These are phyloP conservation scores for Helianthus tuberosus DNA, from an alignment of 129 eudicot genomes.

Conservation along the genomic window DNA sequence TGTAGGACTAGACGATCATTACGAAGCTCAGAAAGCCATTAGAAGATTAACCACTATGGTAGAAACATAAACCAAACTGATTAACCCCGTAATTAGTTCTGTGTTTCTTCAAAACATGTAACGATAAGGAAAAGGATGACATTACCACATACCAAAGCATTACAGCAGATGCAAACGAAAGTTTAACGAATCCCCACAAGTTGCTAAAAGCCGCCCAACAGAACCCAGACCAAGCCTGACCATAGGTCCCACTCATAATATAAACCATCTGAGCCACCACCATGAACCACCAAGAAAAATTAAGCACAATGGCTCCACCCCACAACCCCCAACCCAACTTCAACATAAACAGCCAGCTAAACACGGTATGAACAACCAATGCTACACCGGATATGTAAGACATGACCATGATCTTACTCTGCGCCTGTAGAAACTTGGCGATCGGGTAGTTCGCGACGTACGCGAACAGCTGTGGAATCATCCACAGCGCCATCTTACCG, in stretches of 20 bases:
- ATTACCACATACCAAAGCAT: constrained; percentile 51
- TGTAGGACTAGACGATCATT: no score
- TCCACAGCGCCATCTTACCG: constrained; percentile 45
- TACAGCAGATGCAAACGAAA: constrained; percentile 49
- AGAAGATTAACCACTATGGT: no score
- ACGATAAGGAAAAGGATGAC: background rate
- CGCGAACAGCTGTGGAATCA: constrained; percentile 50
- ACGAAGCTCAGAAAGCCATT: no score
- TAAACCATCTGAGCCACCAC: constrained; percentile 43
- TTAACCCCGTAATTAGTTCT: no score
- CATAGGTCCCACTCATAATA: constrained; percentile 42
- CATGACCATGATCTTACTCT: constrained; percentile 47
- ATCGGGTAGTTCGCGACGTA: constrained; percentile 45
- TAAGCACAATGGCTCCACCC: constrained; percentile 44
- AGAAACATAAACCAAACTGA: no score
- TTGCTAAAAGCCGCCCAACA: constrained; percentile 41
- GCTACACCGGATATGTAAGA: constrained; percentile 32
- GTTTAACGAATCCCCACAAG: constrained; percentile 49
- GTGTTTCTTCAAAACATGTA: no score
- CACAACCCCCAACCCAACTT: constrained; percentile 36
- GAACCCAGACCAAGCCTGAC: constrained; percentile 48
- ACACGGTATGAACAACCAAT: constrained; percentile 28
- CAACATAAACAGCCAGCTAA: constrained; percentile 44
- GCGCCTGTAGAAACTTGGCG: constrained; percentile 54
- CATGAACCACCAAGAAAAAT: constrained; percentile 51